These are phyloP conservation scores for Oenanthe sinensis DNA, from an alignment of 129 eudicot genomes.

Conservation along the genomic window DNA sequence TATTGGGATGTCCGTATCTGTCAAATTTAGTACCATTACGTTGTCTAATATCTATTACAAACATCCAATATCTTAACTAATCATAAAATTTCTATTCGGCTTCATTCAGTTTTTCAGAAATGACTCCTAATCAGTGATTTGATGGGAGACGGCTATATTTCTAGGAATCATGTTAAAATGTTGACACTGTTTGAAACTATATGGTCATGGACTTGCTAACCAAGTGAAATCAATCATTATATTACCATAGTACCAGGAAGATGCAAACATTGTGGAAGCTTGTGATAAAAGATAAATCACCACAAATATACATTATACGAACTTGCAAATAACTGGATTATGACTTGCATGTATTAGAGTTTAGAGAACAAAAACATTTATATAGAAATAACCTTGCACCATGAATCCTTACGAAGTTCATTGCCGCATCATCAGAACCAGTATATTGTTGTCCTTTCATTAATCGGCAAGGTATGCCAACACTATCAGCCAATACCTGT, in stretches of 20 bases:
- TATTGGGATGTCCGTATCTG: background rate
- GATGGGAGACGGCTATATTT: background rate
- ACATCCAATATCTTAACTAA: background rate
- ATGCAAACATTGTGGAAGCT: background rate
- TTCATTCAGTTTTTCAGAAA: background rate
- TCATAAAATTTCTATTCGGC: background rate
- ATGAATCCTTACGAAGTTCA: conserved; percentile 60
- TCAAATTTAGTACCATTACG: background rate
- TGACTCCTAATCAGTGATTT: background rate
- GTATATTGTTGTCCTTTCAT: conserved; percentile 85
- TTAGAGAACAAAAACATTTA: background rate
- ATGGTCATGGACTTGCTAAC: background rate
- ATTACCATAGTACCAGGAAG: background rate
- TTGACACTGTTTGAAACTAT: background rate
- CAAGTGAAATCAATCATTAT: background rate
- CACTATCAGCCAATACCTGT: conserved; percentile 92
- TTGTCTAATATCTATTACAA: no score
- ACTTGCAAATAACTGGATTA: background rate
- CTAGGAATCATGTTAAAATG: background rate
- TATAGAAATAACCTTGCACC: conserved; percentile 60
- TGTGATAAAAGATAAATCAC: background rate
- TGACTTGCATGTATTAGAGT: background rate
- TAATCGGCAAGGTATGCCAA: conserved; percentile 77
- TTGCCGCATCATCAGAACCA: conserved; percentile 72
- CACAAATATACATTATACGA: background rate